Evolutionary conservation across 768 basidiomycete species (phyloP).

Genomic region (Russula brevipes): DNA sequence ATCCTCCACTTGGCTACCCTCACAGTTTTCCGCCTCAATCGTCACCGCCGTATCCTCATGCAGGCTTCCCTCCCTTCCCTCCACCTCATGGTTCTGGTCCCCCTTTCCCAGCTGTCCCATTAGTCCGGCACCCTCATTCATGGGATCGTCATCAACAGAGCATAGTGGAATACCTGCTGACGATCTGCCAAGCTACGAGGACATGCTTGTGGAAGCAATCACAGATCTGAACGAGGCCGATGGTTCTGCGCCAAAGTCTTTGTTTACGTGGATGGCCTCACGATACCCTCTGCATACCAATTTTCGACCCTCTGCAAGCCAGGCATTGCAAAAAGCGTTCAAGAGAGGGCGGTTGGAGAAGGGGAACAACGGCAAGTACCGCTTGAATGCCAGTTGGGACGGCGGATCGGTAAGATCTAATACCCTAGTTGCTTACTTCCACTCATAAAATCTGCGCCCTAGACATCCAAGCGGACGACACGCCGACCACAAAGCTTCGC

Average conservation of each 20-base stretch:
- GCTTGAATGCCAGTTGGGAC: constrained; percentile 72
- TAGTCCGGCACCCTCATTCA: constrained; percentile 18
- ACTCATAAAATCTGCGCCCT: neutral
- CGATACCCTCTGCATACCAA: constrained; percentile 83
- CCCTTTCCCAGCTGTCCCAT: constrained; percentile 23
- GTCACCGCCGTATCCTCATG: constrained; percentile 35
- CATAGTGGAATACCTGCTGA: constrained; percentile 31
- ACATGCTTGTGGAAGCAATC: constrained; percentile 85
- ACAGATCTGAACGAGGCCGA: constrained; percentile 61
- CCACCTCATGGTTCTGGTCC: constrained; percentile 27
- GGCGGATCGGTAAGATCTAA: constrained; percentile 64
- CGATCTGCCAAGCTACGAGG: constrained; percentile 84
- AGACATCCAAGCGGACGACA: constrained; percentile 76
- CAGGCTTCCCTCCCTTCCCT: constrained; percentile 33
- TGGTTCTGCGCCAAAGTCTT: constrained; percentile 74
- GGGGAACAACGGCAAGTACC: constrained; percentile 64
- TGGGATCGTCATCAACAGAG: constrained; percentile 27
- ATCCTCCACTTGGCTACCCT: constrained; percentile 42
- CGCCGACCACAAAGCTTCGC: constrained; percentile 64
- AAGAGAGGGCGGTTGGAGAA: constrained; percentile 80
- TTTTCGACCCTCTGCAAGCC: constrained; percentile 84
- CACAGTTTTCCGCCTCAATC: constrained; percentile 31
- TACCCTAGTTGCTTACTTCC: no score
- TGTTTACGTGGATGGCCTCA: constrained; percentile 80
- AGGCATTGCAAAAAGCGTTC: constrained; percentile 82